Conservation (phyloP, 2,329 filamentous ascomycete species). For the Ampelomyces quisqualis region DNA sequence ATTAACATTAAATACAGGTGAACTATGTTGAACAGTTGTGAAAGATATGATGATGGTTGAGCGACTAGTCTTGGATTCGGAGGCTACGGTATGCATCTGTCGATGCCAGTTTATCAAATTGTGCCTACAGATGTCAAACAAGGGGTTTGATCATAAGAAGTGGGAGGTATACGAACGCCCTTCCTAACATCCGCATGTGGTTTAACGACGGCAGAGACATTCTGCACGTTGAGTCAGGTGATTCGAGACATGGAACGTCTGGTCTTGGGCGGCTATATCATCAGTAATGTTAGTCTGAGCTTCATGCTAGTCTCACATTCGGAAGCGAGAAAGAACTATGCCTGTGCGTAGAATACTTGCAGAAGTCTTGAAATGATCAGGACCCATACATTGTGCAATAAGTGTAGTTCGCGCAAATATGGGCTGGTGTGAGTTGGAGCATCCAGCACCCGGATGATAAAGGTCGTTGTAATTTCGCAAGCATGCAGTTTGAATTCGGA, state of each 20-base stretch:
- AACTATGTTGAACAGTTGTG: no score
- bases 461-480: neutral
- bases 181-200: slow-evolving; percentile 20
- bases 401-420: neutral
- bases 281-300: slow-evolving; percentile 13
- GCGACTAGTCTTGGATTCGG: slow-evolving; percentile 7
- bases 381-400: slow-evolving; percentile 1
- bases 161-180: slow-evolving; percentile 11
- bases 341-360: neutral
- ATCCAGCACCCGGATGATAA: neutral
- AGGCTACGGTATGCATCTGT: slow-evolving; percentile 6
- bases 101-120: slow-evolving; percentile 10
- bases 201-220: slow-evolving; percentile 16
- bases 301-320: slow-evolving; percentile 8
- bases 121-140: slow-evolving; percentile 20
- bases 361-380: slow-evolving; percentile 1
- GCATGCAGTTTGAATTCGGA: neutral
- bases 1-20: no score
- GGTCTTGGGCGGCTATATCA: slow-evolving; percentile 16
- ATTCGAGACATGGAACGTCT: slow-evolving; percentile 32
- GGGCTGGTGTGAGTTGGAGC: slow-evolving; percentile 3
- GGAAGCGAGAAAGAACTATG: slow-evolving; percentile 1
- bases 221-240: slow-evolving; percentile 8
- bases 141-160: slow-evolving; percentile 10
- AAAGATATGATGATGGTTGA: slow-evolving; percentile 12